Base-by-base conservation (phyloP, 257 asterid genomes). In the Scutellaria barbata region DNA sequence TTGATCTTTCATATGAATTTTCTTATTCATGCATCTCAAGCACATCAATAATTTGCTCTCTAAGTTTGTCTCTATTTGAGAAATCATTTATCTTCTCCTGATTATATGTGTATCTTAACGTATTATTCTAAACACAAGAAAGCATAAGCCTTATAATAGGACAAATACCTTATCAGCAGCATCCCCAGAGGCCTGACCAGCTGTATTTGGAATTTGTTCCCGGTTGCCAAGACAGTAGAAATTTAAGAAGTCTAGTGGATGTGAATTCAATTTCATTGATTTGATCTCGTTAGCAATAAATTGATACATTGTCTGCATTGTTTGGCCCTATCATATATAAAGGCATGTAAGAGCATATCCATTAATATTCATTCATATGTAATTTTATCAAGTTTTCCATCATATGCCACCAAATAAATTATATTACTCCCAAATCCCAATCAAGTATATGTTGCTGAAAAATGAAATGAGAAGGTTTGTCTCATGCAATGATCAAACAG, bases 171-270 rank as follows among this genome's bases (percentile, higher is more conserved):
- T 89, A 63, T 83, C 88, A 59, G 86, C 35, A 2, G 35, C 45
- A 76, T 79, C 85, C 61, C 81, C 88, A 72, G 79, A 57, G 56
- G 47, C 64, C 75, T 84, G 83, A 60, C 73, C 63, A 52, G 69
- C 40, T 6, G 81, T 53, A 67, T 61, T 50, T 57, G 90, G 71
- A 65, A 83, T 56, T 65, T 76, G 78, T 80, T 90, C 98, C 16
- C 98, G 85, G 13, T 88, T 90, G 66, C 97, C 97, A 84, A 92
- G 97, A 79, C 97, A 88, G 74, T 83, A 92, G 81, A 92, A 92
- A 80, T 88, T 92, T 79, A 92, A 80, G 75, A 90, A 92, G 80
- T 92, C 98, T 55, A 48, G 78, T 61, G 96, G 97, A 76, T 85
- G 88, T 6, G 90, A 22, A 75, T 88, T 83, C 66, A 30, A 80